These are phyloP conservation scores for Apostasia shenzhenica DNA, from an alignment of 106 monocot genomes.

Conservation along the genomic window DNA sequence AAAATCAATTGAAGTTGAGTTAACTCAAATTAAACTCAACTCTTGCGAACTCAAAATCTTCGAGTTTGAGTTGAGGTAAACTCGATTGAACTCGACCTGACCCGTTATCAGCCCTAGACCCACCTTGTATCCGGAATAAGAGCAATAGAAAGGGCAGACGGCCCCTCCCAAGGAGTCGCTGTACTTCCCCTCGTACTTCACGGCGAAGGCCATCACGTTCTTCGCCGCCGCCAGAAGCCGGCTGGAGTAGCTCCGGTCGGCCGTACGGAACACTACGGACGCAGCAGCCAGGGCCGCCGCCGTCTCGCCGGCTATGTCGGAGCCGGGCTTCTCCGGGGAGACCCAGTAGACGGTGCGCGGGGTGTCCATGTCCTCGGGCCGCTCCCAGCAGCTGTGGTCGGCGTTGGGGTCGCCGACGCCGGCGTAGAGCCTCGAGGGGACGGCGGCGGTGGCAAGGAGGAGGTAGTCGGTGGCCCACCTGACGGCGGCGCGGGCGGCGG, in stretches of 20 bases:
- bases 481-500: slow-evolving; percentile 26
- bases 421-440: slow-evolving; percentile 33
- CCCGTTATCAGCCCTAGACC: neutral
- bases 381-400: slow-evolving; percentile 51
- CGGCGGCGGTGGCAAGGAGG: slow-evolving; percentile 29
- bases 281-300: slow-evolving; percentile 55
- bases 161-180: slow-evolving; percentile 34
- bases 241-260: slow-evolving; percentile 32
- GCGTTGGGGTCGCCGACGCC: slow-evolving; percentile 35
- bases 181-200: slow-evolving; percentile 40
- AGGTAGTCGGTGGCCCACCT: slow-evolving; percentile 62
- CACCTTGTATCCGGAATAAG: slow-evolving; percentile 61
- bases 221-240: slow-evolving; percentile 19
- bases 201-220: slow-evolving; percentile 43
- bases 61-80: too few relatives aligned
- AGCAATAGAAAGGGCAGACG: slow-evolving; percentile 64
- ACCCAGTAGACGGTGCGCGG: slow-evolving; percentile 47
- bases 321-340: slow-evolving; percentile 31
- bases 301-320: slow-evolving; percentile 60
- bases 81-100: too few relatives aligned
- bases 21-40: too few relatives aligned
- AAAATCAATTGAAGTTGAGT: too few relatives aligned
- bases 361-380: slow-evolving; percentile 60
- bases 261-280: slow-evolving; percentile 34
- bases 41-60: too few relatives aligned